Evolutionary conservation across 306 rosid genomes (phyloP).

Genomic region (Lagenaria siceraria): DNA sequence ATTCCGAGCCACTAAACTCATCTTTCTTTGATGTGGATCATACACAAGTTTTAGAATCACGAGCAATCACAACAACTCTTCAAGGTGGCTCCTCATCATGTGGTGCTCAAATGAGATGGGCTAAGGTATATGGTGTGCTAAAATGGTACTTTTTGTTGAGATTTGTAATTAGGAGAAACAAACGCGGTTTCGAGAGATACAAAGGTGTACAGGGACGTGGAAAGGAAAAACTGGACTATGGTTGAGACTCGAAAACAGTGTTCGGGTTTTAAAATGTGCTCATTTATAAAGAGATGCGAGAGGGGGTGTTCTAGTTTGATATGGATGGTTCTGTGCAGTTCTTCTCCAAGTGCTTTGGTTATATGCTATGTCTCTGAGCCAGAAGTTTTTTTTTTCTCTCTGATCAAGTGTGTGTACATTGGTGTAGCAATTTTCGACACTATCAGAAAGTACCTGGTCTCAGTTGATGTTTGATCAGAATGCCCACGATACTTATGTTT

Average conservation of each 20-base stretch:
- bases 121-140: conserved; percentile 59
- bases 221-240: not conserved
- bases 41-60: conserved; percentile 45
- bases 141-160: conserved; percentile 60
- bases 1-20: conserved; percentile 44
- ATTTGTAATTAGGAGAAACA: conserved; percentile 13
- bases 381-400: not conserved
- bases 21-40: conserved; percentile 54
- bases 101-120: conserved; percentile 74
- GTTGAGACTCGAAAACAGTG: not conserved
- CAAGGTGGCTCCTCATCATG: conserved; percentile 39
- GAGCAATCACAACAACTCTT: conserved; percentile 23
- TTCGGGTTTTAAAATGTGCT: not conserved
- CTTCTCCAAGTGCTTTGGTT: not conserved
- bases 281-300: not conserved
- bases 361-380: not conserved
- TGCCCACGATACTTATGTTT: not conserved
- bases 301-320: not conserved
- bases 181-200: conserved; percentile 14
- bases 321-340: not conserved
- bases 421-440: not conserved
- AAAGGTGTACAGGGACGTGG: conserved; percentile 13
- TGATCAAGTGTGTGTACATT: not conserved
- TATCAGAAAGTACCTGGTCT: not conserved
- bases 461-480: not conserved